Base-by-base conservation (phyloP, 345 rosid species). In the Bruguiera gymnorhiza region DNA sequence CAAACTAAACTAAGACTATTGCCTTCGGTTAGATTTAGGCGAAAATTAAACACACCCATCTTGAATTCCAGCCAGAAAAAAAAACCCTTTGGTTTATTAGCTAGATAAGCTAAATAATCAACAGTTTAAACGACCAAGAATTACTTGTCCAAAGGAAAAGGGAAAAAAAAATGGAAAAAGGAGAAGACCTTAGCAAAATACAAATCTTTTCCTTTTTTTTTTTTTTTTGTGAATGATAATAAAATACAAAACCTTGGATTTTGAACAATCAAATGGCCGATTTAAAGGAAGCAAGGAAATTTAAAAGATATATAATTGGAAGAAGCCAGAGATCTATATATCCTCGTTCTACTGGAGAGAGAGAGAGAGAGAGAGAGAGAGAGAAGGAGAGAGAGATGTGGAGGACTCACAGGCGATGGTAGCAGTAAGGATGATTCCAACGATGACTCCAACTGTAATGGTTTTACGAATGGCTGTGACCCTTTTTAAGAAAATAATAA, bases 371-470 rank as follows among this genome's bases (percentile, higher is more conserved):
- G 7, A 60, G 11, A 30, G 15, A 36, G 59, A 66, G n/a, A 3
- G 23, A 20, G 32, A 56, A 53, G 3, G 8, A 15, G 11, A 8
- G 48, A 55, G 62, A 18, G 6, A 21, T 43, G 2, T n/a, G 31
- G 50, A 54, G 50, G 18, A 52, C 52, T 59, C 43, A 64, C 19
- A 39, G 51, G 16, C n/a, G 27, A 62, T 65, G 63, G 67, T 59
- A 69, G 63, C 50, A 61, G 69, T 18, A 10, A 20, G 56, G 52
- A 39, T 67, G 56, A 31, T 3, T 3, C 29, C 29, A 26, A 10
- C 19, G 19, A 66, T 32, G 59, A 13, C 26, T 6, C 16, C 11
- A 21, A 46, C 24, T 66, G 23, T 13, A 11, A 43, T 31, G 16
- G 30, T 31, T 7, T n/a, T 16, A 24, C 16, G 29, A 8, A 21